Percentiles rank a stretch among this genome's conserved stretches.
These are phyloP conservation scores for Xanthoceras sorbifolium DNA, from an alignment of 345 rosid species.

Conservation along the genomic window DNA sequence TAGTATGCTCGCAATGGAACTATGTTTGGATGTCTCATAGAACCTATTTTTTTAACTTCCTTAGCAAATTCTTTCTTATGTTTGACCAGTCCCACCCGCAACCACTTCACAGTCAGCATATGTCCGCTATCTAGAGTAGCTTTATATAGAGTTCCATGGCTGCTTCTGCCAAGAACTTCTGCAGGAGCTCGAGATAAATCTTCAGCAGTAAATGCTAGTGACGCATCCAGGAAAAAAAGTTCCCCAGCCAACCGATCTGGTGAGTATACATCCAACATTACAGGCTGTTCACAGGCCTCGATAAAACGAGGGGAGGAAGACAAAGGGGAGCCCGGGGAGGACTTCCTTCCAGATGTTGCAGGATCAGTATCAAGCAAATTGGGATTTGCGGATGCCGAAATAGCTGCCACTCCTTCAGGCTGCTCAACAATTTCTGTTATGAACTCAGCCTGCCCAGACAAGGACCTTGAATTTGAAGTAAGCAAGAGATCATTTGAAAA, in stretches of 20 bases:
- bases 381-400: constrained; percentile 46
- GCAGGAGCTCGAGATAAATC: constrained; percentile 98
- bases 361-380: constrained; percentile 60
- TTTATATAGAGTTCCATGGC: constrained; percentile 91
- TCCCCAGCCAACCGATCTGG: constrained; percentile 97
- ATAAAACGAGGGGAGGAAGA: constrained; percentile 75
- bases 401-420: constrained; percentile 31
- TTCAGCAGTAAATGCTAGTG: constrained; percentile 79
- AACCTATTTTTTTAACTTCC: constrained; percentile 85
- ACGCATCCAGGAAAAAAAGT: constrained; percentile 73
- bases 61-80: constrained; percentile 87
- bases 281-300: constrained; percentile 64
- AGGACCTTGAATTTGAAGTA: constrained; percentile 76
- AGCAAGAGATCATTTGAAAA: constrained; percentile 93
- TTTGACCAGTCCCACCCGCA: constrained; percentile 89
- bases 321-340: constrained; percentile 77
- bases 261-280: constrained; percentile 77
- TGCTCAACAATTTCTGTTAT: constrained; percentile 66
- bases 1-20: constrained; percentile 87
- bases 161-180: constrained; percentile 97
- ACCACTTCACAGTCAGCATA: constrained; percentile 91
- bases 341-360: constrained; percentile 65
- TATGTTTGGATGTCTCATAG: constrained; percentile 67
- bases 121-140: constrained; percentile 84
- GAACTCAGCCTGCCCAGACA: constrained; percentile 62